Percentiles rank a stretch among this genome's conserved stretches.
Evolutionary conservation across 352 stramenopile species (phyloP).

Genomic region (Pythium brachiatum): DNA sequence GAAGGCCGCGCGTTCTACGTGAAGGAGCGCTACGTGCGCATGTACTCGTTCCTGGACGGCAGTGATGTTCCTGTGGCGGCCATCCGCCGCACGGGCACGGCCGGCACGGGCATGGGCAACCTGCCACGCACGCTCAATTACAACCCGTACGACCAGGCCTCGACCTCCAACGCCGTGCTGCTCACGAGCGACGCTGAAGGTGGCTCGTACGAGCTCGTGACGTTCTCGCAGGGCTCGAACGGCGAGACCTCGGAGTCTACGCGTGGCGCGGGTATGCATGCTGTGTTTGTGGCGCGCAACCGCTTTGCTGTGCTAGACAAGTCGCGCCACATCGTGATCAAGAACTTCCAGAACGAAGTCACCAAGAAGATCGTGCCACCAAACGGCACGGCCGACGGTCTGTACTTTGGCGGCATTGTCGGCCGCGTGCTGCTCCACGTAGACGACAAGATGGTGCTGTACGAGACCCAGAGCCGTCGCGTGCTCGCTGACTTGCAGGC

Average conservation of each 20-base stretch:
- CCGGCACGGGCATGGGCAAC: conserved; percentile 88
- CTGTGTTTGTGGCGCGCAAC: conserved; percentile 97
- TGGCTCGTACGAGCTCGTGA: conserved; percentile 97
- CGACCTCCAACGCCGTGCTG: conserved; percentile 90
- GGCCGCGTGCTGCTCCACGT: conserved; percentile 96
- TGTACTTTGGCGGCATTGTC: conserved; percentile 97
- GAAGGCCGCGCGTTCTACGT: conserved; percentile 94
- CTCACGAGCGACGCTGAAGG: conserved; percentile 96
- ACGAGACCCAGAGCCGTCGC: conserved; percentile 96
- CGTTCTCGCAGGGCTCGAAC: conserved; percentile 79
- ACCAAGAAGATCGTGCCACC: conserved; percentile 97
- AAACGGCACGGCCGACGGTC: conserved; percentile 91
- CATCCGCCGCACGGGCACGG: conserved; percentile 63
- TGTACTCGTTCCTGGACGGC: conserved; percentile 92
- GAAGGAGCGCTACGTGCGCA: conserved; percentile 97
- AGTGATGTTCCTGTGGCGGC: conserved; percentile 74
- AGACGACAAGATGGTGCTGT: conserved; percentile 98
- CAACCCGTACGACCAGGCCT: conserved; percentile 95
- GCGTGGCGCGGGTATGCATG: conserved; percentile 92
- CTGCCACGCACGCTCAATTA: conserved; percentile 93
- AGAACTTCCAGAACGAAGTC: conserved; percentile 99
- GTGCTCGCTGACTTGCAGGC: conserved; percentile 96
- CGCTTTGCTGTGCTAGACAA: conserved; percentile 98
- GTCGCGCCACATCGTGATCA: conserved; percentile 96
- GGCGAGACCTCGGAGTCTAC: conserved; percentile 91